Evolutionary conservation across 352 stramenopile species (phyloP), one percentile per base, ranked within the genome.

Genomic region (Phytophthora melonis): DNA sequence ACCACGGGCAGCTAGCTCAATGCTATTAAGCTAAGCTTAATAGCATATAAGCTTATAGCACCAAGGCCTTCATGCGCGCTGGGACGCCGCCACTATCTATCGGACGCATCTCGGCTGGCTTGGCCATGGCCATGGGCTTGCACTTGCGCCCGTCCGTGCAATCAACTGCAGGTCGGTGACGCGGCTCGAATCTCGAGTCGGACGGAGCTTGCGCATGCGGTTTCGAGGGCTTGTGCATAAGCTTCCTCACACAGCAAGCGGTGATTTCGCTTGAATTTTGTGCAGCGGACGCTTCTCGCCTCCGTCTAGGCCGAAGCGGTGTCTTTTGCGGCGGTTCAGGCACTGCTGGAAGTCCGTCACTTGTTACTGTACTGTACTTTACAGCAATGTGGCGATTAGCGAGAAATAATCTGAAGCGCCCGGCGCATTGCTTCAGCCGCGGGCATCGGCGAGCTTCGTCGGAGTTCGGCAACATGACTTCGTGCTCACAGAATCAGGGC

Each of bases 401-500:
- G 58, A 72, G 58, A 72, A n/a, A 10, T 27, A 21, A 47, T 41
- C 25, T 3, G 41, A 49, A 3, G 4, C 61, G 49, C 49, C 34
- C 14, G 58, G 43, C 14, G 34, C 50, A 63, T 11, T 34, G 65
- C 57, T 39, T 59, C 23, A 67, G 52, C 47, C 25, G 43, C 39
- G 19, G 58, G 39, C 66, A 23, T 64, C 66, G 39, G 32, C 5
- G 59, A 58, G 52, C 59, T 74, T 74, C 66, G 52, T 16, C 61
- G 52, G 59, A 32, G 66, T 69, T 74, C 66, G 18, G 18, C 39
- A 34, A 19, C 53, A 34, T 63, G 59, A 69, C 59, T 59, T 58
- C 16, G 3, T 58, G 39, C 25, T 45, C 25, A 57, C 58, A 72
- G 58, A 73, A 73, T 30, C 58, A 68, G 58, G 58, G 25, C 50